Evolutionary conservation across 192 early-diverging fungal species (phyloP), one percentile per base, ranked within the genome.

Genomic region (Backusella macrospora): DNA sequence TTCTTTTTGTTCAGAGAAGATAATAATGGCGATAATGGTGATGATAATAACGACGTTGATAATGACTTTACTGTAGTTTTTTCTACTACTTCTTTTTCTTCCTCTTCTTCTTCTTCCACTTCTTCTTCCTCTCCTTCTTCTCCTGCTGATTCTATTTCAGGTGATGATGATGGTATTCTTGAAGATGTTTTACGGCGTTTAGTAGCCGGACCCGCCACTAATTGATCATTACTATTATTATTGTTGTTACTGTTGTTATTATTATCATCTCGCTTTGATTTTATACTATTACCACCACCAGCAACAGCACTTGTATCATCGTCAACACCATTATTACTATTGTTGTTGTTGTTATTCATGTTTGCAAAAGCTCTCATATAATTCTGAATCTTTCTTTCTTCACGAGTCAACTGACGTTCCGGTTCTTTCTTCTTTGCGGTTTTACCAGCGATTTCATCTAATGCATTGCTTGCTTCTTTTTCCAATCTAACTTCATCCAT

Each of bases 321-420:
- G 4, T 46, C 45, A 13, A 46, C 8, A 46, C 10, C 10, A 80
- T 55, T 75, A 81, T 47, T 83, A 80, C 5, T 73, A 73, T 23
- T 76, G 70, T 47, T 82, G 77, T 77, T 75, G 67, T 47, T 85
- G 80, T 46, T 91, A 84, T 66, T 40, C 77, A 90, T 75, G 63
- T 82, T 85, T 49, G 85, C 82, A 49, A 92, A 85, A 0, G 86
- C 83, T 6, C 82, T 81, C 78, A 92, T 80, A 34, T 88, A 73
- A n/a, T 81, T 83, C 65, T 90, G 88, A 65, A 92, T 83, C 74
- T 92, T 92, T 49, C 88, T 81, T 69, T 92, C 90, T 37, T 92
- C 90, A 12, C 90, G 77, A 12, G 89, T 87, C 68, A 92, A 72
- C 12, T 69, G 67, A 29, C 67, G 67, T 3, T 68, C 67, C 4